Conservation (phyloP, 2,329 filamentous ascomycete species). For the Magnaporthiopsis poae region DNA sequence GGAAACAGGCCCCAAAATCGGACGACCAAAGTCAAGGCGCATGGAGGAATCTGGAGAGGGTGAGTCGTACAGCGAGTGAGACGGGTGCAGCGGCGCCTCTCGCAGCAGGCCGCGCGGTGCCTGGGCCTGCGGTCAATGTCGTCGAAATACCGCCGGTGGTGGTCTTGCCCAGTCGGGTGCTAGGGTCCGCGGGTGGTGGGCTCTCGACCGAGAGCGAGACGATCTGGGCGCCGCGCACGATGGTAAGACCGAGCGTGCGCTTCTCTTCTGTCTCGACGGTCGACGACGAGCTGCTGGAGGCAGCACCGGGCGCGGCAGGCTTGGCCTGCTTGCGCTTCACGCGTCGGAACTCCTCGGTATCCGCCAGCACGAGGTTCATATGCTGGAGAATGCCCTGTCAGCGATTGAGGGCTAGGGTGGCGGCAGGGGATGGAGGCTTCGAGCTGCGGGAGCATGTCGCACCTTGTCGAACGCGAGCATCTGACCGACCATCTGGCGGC, state of each 20-base stretch:
- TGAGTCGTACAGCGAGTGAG: slow-evolving; percentile 59
- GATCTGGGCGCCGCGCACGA: slow-evolving; percentile 87
- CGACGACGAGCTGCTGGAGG: slow-evolving; percentile 38
- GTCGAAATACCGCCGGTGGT: slow-evolving; percentile 59
- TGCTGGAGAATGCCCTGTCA: slow-evolving; percentile 46
- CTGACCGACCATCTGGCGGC: slow-evolving; percentile 90
- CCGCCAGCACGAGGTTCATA: slow-evolving; percentile 97
- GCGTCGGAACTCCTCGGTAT: slow-evolving; percentile 94
- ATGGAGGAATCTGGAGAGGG: background rate
- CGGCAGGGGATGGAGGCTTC: background rate
- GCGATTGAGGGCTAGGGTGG: background rate
- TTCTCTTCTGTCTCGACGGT: slow-evolving; percentile 89
- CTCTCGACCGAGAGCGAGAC: slow-evolving; percentile 93
- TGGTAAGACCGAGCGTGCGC: slow-evolving; percentile 88
- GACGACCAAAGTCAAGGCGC: background rate
- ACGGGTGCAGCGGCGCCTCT: slow-evolving; percentile 62
- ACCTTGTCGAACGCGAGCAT: slow-evolving; percentile 99
- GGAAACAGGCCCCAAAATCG: background rate
- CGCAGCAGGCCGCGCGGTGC: slow-evolving; percentile 83
- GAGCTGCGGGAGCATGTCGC: slow-evolving; percentile 13
- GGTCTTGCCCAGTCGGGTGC: slow-evolving; percentile 73
- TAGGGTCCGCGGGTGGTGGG: slow-evolving; percentile 86
- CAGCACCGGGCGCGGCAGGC: slow-evolving; percentile 51
- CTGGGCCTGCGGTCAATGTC: slow-evolving; percentile 70
- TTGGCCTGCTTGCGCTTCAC: slow-evolving; percentile 78